Base-by-base conservation (phyloP, 345 rosid species). In the Eucalyptus marginata region DNA sequence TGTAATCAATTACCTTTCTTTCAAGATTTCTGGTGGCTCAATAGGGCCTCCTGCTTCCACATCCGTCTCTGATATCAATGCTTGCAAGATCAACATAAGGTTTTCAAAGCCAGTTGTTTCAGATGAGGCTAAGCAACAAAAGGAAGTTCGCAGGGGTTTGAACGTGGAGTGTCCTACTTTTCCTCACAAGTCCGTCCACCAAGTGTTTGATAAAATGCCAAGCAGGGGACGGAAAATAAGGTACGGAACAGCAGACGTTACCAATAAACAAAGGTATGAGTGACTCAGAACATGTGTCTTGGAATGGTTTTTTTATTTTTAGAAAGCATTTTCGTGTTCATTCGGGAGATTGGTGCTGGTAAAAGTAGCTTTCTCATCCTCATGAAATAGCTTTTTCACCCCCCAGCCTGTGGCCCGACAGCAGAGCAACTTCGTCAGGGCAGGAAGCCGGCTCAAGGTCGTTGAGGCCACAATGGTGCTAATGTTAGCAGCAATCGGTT, bases 61-160 rank as follows among this genome's bases (percentile, higher is more conserved):
- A 51, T 51, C 56, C 22, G 22, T 7, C 56, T 51, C 56, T 51
- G 2, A 51, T 0, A 0, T 51, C 56, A 51, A 1, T 51, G 56
- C 4, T 90, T 96, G 98, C 86, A 97, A 92, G 89, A 98, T 93
- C 2, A 51, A 51, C 54, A 7, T 91, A 86, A 95, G 90, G 84
- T 96, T 92, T 91, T 97, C 95, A 92, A 93, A 94, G 81, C 98
- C 99, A 62, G 93, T 89, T 86, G 92, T 94, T 88, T 97, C 97
- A 71, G 96, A 97, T 43, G 99, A 95, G 86, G 94, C 96, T 88
- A 94, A 88, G 29, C 29, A 16, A 51, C 54, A 51, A 3, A 17
- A 17, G 56, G 8, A 56, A 24, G 62, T 56, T 56, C 62, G 62
- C 62, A 56, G 29, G 13, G 62, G 62, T 1, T 24, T 56, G 29